Percentiles rank a stretch among this genome's conserved stretches.
phyloP scores from a whole-genome alignment of 2,329 filamentous ascomycete genomes.

The Dactylellina cionopaga region DNA sequence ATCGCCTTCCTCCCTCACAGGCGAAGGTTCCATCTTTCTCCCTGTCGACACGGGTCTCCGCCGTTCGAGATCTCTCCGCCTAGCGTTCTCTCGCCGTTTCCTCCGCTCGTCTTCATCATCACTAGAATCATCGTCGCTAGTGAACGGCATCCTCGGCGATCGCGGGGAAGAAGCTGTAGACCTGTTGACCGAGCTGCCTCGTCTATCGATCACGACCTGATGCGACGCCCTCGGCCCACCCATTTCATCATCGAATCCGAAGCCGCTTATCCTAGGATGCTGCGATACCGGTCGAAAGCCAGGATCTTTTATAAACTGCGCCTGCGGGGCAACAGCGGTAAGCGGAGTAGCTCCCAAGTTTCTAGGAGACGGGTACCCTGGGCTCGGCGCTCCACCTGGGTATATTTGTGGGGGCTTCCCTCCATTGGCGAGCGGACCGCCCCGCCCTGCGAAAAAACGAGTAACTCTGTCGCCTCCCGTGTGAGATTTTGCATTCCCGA shows the following conservation, averaged over 20 bases:
- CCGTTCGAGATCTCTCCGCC: slow-evolving; percentile 42
- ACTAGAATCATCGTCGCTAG: slow-evolving; percentile 47
- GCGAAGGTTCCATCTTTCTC: slow-evolving; percentile 40
- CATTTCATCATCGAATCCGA: slow-evolving; percentile 65
- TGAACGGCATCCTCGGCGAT: slow-evolving; percentile 49
- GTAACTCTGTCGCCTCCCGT: slow-evolving; percentile 41
- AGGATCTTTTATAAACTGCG: slow-evolving; percentile 62
- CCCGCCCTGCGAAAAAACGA: slow-evolving; percentile 33
- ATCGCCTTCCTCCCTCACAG: slow-evolving; percentile 46
- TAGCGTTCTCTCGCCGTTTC: slow-evolving; percentile 37
- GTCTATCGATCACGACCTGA: slow-evolving; percentile 59
- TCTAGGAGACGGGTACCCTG: slow-evolving; percentile 24
- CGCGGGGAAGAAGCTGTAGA: slow-evolving; percentile 43
- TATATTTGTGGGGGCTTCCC: slow-evolving; percentile 34
- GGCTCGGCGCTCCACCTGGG: background rate
- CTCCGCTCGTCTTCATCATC: slow-evolving; percentile 44
- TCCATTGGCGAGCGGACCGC: slow-evolving; percentile 25
- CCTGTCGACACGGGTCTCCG: slow-evolving; percentile 39
- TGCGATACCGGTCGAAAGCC: slow-evolving; percentile 74
- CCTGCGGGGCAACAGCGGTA: slow-evolving; percentile 57
- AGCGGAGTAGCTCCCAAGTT: slow-evolving; percentile 48
- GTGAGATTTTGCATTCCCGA: slow-evolving; percentile 44
- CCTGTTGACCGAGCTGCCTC: slow-evolving; percentile 47
- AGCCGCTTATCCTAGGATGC: slow-evolving; percentile 76
- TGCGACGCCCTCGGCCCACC: slow-evolving; percentile 58